Evolutionary conservation across 345 rosid genomes (phyloP), one percentile per base, ranked within the genome.

Genomic region (Citrus maxima): DNA sequence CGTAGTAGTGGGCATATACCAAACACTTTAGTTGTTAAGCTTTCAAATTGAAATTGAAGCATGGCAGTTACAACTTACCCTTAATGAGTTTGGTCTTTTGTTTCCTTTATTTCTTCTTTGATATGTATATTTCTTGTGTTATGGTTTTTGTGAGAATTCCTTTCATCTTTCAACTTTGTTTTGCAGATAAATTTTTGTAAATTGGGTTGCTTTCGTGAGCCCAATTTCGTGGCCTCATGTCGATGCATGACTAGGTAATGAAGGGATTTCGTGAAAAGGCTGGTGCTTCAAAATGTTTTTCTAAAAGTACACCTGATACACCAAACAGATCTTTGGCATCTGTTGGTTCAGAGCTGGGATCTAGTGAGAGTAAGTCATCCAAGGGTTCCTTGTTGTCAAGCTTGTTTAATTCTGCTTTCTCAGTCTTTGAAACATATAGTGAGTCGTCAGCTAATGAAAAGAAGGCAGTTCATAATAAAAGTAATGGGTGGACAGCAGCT

Each of bases 401-500:
- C 86, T 85, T 91, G 74, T 84, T 91, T 78, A 75, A 82, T 9
- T 89, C 91, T 70, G 93, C 97, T 80, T 88, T 93, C 86, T 88
- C 98, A 21, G 83, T 84, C 51, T 92, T 90, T 82, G 91, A 87
- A 69, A 77, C 87, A 22, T 75, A 82, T 78, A 79, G 86, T 73
- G 90, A 87, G 70, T 81, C 93, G 28, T 79, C 92, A 14, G 64
- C 80, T 70, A 77, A 85, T 70, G 89, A 85, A 59, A 87, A 85
- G 78, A 88, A 84, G 80, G 78, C 79, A 77, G 80, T 76, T 61
- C 85, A 79, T 80, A 42, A 70, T 77, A 83, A 72, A 82, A 79
- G 70, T 72, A 84, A 89, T 92, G 94, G 87, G 70, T 94, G 98
- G 99, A 77, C 92, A 40, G 81, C 93, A 37, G 75, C 90, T 64